Conservation (phyloP, 495 filamentous ascomycete genomes). For the Penicillium nucicola region DNA sequence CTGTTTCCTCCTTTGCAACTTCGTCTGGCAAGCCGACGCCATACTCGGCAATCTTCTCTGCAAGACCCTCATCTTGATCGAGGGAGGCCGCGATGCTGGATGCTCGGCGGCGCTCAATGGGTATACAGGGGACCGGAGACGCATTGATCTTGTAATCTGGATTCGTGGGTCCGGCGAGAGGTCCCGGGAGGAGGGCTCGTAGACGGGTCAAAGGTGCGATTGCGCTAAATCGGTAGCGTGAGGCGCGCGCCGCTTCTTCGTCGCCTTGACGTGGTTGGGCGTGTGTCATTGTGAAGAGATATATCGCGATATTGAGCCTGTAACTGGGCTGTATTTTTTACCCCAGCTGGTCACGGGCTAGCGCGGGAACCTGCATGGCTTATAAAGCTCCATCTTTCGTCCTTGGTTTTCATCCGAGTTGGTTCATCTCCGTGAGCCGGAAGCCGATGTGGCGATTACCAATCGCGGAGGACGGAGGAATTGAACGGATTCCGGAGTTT, state of each 20-base stretch:
- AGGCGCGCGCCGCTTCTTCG: background rate
- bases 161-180: background rate
- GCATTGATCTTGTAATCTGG: background rate
- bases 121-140: slow-evolving; percentile 15
- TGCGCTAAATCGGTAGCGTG: slow-evolving; percentile 18
- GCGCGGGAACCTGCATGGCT: slow-evolving; percentile 2
- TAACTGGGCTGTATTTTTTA: background rate
- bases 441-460: slow-evolving; percentile 17
- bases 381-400: slow-evolving; percentile 3
- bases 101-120: slow-evolving; percentile 15
- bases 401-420: too few relatives aligned
- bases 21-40: background rate
- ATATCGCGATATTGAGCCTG: slow-evolving; percentile 2
- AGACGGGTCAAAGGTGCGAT: slow-evolving; percentile 15
- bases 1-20: slow-evolving; percentile 39
- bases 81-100: slow-evolving; percentile 18
- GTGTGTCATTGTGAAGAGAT: slow-evolving; percentile 4
- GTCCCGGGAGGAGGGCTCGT: slow-evolving; percentile 3
- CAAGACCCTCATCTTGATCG: slow-evolving; percentile 23
- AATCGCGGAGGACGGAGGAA: slow-evolving; percentile 15
- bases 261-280: background rate
- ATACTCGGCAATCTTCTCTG: slow-evolving; percentile 22
- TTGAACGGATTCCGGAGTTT: background rate
- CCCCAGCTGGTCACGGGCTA: background rate
- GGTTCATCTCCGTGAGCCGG: background rate